Evolutionary conservation across 1,284 basidiomycete species (phyloP), one percentile per base, ranked within the genome.

Genomic region (Porodaedalea pini): DNA sequence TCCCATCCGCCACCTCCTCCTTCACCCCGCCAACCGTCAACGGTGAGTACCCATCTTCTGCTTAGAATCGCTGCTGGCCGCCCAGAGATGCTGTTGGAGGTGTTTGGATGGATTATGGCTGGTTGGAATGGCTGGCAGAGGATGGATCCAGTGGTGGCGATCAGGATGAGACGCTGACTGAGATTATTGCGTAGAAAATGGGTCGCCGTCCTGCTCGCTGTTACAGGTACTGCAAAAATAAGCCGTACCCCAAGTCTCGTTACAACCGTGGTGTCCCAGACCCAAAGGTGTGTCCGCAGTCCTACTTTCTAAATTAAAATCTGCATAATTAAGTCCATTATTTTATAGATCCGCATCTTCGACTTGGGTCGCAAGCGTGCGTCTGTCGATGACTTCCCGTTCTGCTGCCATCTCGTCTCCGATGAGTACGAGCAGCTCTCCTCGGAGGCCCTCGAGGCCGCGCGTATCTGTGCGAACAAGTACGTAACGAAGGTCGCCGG

Each of bases 381-480:
- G 61, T 87, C 86, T 58, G 92, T 95, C 68, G 94, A 98, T 74
- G 96, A 98, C 73, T 98, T 98, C 83, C 94, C 94, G 63, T 95
- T 88, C 85, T 95, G 92, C 76, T 88, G 85, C 73, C 94, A 97
- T 76, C 82, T 98, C 61, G 96, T 98, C 63, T 98, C 94, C 58
- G 94, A 98, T 71, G 96, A 98, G 78, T 97, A 98, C 75, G 95
- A 99, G 75, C 95, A 99, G 73, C 83, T 98, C 58, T 96, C 93
- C 34, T 90, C 87, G 49, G 96, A 98, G 75, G 95, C 95, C 53
- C 88, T 98, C 61, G 96, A 99, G 79, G 96, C 96, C 44, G 95
- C 95, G 58, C 95, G 95, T 78, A 99, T 99, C 68, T 98, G 95
- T 72, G 94, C 94, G 75, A 98, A 98, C 92, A 98, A 98, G 80